Conservation (phyloP, 352 stramenopile species). For the Globisporangium takayamanum region DNA sequence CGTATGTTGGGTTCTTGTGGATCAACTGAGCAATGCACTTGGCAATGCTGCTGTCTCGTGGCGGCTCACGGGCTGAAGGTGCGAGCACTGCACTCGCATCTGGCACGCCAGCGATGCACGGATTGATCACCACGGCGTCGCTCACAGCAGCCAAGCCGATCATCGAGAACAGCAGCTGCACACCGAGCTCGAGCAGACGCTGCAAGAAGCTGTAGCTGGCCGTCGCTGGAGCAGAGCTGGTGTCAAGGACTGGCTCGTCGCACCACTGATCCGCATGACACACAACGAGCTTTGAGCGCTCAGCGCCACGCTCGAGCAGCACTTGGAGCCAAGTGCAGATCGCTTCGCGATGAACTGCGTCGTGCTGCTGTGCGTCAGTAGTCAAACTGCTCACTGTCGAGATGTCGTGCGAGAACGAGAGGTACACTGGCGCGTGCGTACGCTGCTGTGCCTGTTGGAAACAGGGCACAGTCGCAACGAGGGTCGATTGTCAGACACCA, state of each 20-base stretch:
- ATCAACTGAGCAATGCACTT: constrained; percentile 29
- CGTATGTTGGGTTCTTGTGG: constrained; percentile 13
- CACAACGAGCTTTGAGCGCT: constrained; percentile 45
- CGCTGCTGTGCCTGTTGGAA: constrained; percentile 34
- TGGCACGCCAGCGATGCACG: constrained; percentile 8
- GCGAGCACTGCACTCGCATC: neutral
- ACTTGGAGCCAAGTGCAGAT: constrained; percentile 31
- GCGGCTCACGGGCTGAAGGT: constrained; percentile 18
- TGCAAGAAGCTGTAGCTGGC: constrained; percentile 28
- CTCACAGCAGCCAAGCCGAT: constrained; percentile 59
- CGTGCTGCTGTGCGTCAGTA: neutral
- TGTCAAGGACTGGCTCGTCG: constrained; percentile 8
- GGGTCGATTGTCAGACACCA: no score
- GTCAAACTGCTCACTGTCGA: neutral
- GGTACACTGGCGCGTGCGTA: constrained; percentile 49
- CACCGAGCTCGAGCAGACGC: constrained; percentile 25
- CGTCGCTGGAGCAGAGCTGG: no score
- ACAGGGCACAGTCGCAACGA: neutral
- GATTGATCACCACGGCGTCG: constrained; percentile 38
- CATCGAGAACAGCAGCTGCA: constrained; percentile 59
- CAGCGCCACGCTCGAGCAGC: constrained; percentile 29
- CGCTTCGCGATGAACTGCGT: constrained; percentile 3
- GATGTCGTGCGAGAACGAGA: constrained; percentile 46
- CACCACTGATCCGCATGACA: constrained; percentile 72
- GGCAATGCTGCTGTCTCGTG: constrained; percentile 35